phyloP scores from a whole-genome alignment of 306 rosid genomes.

The Astragalus membranaceus region DNA sequence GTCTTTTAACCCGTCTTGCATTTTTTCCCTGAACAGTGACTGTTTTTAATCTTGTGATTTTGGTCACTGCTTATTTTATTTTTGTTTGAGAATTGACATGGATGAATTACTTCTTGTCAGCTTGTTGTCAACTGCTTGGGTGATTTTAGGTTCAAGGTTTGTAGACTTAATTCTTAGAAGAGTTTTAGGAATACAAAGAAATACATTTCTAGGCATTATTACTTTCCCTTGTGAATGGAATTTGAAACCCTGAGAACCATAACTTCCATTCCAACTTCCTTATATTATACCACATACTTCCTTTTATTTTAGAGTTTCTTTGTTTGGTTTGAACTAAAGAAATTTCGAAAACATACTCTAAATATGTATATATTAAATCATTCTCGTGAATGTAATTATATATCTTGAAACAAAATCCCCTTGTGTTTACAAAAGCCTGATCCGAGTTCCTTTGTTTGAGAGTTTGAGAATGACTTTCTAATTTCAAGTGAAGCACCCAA shows the following conservation, averaged over 20 bases:
- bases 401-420: not conserved
- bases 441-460: not conserved
- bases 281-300: not conserved
- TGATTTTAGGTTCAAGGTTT: not conserved
- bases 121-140: not conserved
- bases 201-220: not conserved
- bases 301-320: not conserved
- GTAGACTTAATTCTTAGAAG: not conserved
- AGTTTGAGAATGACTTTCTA: not conserved
- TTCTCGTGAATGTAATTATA: too few relatives aligned
- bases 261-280: not conserved
- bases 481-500: conserved; percentile 2
- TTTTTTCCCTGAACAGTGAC: not conserved
- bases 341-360: not conserved
- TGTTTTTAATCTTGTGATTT: not conserved
- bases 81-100: conserved; percentile 9
- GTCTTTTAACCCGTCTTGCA: not conserved
- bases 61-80: not conserved
- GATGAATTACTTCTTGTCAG: not conserved
- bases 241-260: not conserved
- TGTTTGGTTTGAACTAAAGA: not conserved
- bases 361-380: too few relatives aligned
- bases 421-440: not conserved
- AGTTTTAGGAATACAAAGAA: not conserved
- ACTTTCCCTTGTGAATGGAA: not conserved